Evolutionary conservation across 1,139 yeast species (phyloP).

Genomic region (Sugiyamaella castrensis): DNA sequence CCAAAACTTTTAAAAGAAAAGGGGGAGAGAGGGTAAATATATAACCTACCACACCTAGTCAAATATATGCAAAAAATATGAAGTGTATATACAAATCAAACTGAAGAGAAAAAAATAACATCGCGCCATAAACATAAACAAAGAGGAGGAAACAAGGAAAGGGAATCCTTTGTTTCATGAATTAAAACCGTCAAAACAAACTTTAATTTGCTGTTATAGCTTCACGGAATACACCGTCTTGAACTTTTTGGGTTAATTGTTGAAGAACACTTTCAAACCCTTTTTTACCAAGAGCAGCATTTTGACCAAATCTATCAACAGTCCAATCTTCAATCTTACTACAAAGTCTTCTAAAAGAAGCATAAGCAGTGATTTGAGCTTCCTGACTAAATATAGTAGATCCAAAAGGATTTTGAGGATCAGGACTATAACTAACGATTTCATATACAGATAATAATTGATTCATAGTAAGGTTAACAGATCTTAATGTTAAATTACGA

Average conservation of each 20-base stretch:
- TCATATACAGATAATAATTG: slow-evolving; percentile 78
- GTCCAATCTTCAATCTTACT: slow-evolving; percentile 91
- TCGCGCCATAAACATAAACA: no score
- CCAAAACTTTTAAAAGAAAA: no score
- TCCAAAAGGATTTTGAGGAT: slow-evolving; percentile 46
- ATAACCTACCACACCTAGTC: no score
- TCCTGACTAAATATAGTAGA: slow-evolving; percentile 71
- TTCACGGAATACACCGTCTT: slow-evolving; percentile 34
- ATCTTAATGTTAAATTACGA: slow-evolving; percentile 69
- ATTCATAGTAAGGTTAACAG: slow-evolving; percentile 83
- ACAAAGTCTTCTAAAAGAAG: slow-evolving; percentile 64
- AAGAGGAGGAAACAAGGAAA: no score
- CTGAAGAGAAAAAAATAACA: no score
- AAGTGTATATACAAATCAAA: no score
- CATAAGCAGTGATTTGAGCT: slow-evolving; percentile 88
- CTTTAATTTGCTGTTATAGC: neutral
- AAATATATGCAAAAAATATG: no score
- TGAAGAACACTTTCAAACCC: slow-evolving; percentile 82
- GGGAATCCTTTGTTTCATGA: no score
- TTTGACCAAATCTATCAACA: slow-evolving; percentile 80
- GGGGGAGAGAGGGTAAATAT: no score
- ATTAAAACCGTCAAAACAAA: no score
- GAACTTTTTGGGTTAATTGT: slow-evolving; percentile 46
- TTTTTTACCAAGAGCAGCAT: slow-evolving; percentile 72
- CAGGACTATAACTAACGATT: slow-evolving; percentile 76